Percentiles rank a stretch among this genome's conserved stretches.
Conservation (phyloP, 768 basidiomycete genomes). For the Phlebiopsis gigantea region DNA sequence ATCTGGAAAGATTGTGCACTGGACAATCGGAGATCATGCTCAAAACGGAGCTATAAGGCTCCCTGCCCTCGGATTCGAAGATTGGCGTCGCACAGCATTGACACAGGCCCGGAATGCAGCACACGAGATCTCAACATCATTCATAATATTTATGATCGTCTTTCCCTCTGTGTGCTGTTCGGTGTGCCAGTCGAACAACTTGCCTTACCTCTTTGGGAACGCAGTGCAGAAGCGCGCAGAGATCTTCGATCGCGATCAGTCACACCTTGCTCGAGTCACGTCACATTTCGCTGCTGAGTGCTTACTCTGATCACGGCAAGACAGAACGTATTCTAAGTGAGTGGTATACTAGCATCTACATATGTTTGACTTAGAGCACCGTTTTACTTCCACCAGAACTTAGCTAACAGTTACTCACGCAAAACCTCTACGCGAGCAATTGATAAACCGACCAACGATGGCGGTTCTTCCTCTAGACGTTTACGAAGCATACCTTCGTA, state of each 20-base stretch:
- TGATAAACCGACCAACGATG: not conserved
- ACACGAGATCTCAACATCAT: no score
- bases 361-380: no score
- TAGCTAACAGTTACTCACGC: no score
- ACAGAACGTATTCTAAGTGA: not conserved
- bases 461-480: constrained; percentile 35
- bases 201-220: constrained; percentile 1
- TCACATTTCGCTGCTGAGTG: not conserved
- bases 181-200: not conserved
- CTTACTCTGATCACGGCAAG: not conserved
- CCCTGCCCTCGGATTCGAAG: not conserved
- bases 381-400: no score
- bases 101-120: no score
- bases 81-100: no score
- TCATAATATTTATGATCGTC: not conserved
- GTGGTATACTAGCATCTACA: not conserved
- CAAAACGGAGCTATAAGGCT: not conserved
- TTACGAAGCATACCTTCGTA: constrained; percentile 48
- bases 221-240: not conserved
- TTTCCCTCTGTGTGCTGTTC: not conserved
- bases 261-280: constrained; percentile 3
- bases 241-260: not conserved
- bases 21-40: constrained; percentile 5
- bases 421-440: no score
- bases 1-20: constrained; percentile 5